Base-by-base conservation (phyloP, 148 eudicot genomes). In the Dianthus caryophyllus region DNA sequence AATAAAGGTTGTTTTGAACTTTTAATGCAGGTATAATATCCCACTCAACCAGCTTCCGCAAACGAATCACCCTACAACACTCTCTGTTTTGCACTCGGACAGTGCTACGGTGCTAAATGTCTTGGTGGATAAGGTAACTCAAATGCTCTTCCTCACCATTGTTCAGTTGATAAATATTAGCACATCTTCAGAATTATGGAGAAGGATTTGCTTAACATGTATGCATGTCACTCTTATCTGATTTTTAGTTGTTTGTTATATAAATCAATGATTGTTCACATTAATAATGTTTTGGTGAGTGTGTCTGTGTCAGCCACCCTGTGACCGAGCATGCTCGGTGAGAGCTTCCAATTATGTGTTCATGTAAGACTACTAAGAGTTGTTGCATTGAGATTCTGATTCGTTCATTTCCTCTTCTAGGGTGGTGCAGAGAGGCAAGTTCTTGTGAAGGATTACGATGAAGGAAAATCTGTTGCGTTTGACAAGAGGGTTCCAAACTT, bases 351-450 rank as follows among this genome's bases (percentile, higher is more conserved):
- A 13, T 55, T 18, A 8, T 63, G 63, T 22, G 16, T 15, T 29
- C 31, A 60, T 26, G 48, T 61, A 47, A 33, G 38, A 33, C 38
- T 33, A 33, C 4, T 33, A 33, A 33, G 54, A 44, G 26, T 63
- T 9, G 22, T 63, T 29, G 46, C 67, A 53, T 49, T 56, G 26
- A 13, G 41, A 50, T 22, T 76, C 63, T 64, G 69, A 67, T 60
- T 30, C 33, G 25, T 59, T 68, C 41, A 3, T 70, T 13, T 2
- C 50, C 33, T 74, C 55, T 68, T 75, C 57, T 75, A 94, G 97
- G 92, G 83, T 21, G 21, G 46, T 74, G 91, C 83, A 77, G 99
- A 94, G 80, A 82, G 92, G 60, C 97, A 84, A 82, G 99, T 94
- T 72, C 97, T 94, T 63, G 99, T 90, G 53, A 79, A 74, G 63